Evolutionary conservation across 257 asterid species (phyloP).

Genomic region (Plantago ovata): DNA sequence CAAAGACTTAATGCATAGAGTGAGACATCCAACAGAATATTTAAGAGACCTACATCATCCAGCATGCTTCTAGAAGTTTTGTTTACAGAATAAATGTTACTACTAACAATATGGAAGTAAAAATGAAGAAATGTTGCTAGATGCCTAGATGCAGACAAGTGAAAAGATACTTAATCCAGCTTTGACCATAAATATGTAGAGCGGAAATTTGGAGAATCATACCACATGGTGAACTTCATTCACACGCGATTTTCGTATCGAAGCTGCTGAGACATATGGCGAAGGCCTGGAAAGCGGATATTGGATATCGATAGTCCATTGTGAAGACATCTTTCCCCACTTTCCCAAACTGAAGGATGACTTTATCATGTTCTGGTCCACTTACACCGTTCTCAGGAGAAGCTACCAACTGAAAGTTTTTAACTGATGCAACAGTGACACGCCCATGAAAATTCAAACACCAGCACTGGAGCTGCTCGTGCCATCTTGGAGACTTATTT

Average conservation of each 20-base stretch:
- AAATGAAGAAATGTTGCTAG: not conserved
- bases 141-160: not conserved
- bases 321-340: slow-evolving; percentile 91
- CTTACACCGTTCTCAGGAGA: slow-evolving; percentile 53
- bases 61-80: not conserved
- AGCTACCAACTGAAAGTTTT: slow-evolving; percentile 91
- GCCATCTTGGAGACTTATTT: slow-evolving; percentile 94
- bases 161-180: not conserved
- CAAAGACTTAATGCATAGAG: not conserved
- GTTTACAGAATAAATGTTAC: too few species aligned
- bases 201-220: slow-evolving; percentile 11
- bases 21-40: not conserved
- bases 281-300: slow-evolving; percentile 87
- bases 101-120: not conserved
- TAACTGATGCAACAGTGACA: slow-evolving; percentile 88
- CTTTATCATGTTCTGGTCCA: slow-evolving; percentile 74
- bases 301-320: slow-evolving; percentile 79
- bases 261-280: slow-evolving; percentile 79
- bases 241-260: slow-evolving; percentile 88
- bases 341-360: slow-evolving; percentile 89
- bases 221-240: slow-evolving; percentile 34
- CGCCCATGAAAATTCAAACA: slow-evolving; percentile 93
- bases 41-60: not conserved
- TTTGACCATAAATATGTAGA: not conserved
- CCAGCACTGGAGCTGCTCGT: slow-evolving; percentile 97